Percentiles rank a stretch among this genome's conserved stretches.
phyloP scores from a whole-genome alignment of 495 filamentous ascomycete species.

The Penicillium egyptiacum region DNA sequence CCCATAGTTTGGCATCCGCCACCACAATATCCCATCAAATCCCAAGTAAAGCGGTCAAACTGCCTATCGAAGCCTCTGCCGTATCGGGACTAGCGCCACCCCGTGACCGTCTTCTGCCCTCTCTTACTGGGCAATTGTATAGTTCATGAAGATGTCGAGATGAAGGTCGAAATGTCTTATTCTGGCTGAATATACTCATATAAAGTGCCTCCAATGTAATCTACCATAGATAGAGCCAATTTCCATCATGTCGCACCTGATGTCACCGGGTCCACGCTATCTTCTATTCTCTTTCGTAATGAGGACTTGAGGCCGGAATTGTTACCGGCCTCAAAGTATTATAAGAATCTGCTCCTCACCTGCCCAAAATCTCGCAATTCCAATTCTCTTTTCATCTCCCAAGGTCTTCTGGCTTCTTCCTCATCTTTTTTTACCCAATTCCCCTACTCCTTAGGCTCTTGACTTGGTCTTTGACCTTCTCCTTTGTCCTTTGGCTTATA shows the following conservation, averaged over 20 bases:
- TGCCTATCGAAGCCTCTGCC: constrained; percentile 8
- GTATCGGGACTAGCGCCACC: constrained; percentile 34
- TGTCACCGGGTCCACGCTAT: constrained; percentile 28
- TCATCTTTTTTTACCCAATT: constrained; percentile 19
- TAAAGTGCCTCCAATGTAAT: background rate
- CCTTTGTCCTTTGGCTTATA: constrained; percentile 14
- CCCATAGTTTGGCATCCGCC: background rate
- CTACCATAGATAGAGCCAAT: background rate
- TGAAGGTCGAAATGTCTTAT: constrained; percentile 11
- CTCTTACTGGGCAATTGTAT: constrained; percentile 32
- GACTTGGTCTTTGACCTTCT: constrained; percentile 35
- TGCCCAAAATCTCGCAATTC: constrained; percentile 24
- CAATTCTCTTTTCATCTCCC: constrained; percentile 20
- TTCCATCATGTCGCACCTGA: constrained; percentile 8
- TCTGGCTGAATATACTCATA: constrained; percentile 1
- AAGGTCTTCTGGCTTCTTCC: constrained; percentile 11
- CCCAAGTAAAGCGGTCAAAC: background rate
- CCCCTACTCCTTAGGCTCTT: constrained; percentile 24
- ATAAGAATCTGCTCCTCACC: constrained; percentile 47
- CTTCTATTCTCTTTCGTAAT: constrained; percentile 40
- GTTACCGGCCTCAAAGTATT: constrained; percentile 61
- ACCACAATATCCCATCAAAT: background rate
- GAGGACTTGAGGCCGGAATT: constrained; percentile 55
- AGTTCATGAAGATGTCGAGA: constrained; percentile 25
- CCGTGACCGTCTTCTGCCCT: constrained; percentile 36